A percentile compares a stretch with the other conserved stretches of the same genome.
Conservation (phyloP, 176 grass and related monocot species). For the Rhynchospora breviuscula region DNA sequence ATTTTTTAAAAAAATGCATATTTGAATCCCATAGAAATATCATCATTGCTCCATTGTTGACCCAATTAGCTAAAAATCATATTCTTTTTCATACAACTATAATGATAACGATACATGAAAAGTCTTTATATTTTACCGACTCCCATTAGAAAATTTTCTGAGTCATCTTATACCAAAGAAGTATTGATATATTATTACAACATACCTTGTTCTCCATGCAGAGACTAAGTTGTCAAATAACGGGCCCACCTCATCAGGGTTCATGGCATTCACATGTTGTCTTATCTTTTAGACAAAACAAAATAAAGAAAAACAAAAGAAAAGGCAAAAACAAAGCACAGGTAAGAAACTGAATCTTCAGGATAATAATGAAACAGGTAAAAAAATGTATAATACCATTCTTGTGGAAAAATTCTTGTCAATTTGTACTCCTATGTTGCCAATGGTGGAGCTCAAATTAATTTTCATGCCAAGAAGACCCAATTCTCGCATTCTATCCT, state of each 20-base stretch:
- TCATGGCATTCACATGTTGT: slow-evolving; percentile 54
- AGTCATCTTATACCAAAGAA: no score
- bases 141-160: no score
- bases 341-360: slow-evolving; percentile 23
- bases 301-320: neutral
- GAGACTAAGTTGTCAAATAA: slow-evolving; percentile 60
- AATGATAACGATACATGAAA: no score
- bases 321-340: slow-evolving; percentile 8
- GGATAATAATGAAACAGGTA: slow-evolving; percentile 13
- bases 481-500: slow-evolving; percentile 58
- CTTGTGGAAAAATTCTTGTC: slow-evolving; percentile 41
- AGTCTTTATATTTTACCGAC: no score
- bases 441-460: slow-evolving; percentile 30
- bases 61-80: no score
- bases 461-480: slow-evolving; percentile 37
- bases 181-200: neutral
- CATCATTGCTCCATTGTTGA: no score
- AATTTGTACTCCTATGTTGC: slow-evolving; percentile 25
- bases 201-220: slow-evolving; percentile 70
- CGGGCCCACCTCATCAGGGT: slow-evolving; percentile 51
- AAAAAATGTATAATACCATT: slow-evolving; percentile 47
- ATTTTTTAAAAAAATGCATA: no score
- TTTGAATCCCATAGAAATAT: no score
- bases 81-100: no score
- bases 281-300: slow-evolving; percentile 52